phyloP scores from a whole-genome alignment of 768 basidiomycete genomes.

The Tylopilus vinaceipallidus region DNA sequence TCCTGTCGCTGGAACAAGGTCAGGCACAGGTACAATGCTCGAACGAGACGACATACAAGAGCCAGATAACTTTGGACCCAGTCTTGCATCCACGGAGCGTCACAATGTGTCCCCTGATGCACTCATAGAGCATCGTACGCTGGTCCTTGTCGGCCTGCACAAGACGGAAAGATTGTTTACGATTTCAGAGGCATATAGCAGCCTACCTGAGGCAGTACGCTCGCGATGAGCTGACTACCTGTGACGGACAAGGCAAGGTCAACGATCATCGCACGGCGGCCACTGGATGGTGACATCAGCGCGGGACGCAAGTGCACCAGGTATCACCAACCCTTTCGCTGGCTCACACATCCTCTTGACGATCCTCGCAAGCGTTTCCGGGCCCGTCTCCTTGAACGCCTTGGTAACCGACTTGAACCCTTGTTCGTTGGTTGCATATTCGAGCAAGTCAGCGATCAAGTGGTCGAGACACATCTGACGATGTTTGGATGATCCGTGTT shows the following conservation, averaged over 20 bases:
- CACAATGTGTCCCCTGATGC: constrained; percentile 84
- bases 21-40: not conserved
- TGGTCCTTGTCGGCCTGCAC: constrained; percentile 82
- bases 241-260: constrained; percentile 81
- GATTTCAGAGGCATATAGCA: not conserved
- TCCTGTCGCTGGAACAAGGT: constrained; percentile 48
- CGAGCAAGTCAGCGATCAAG: constrained; percentile 70
- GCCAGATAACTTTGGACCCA: constrained; percentile 89
- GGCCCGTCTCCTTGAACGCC: constrained; percentile 81
- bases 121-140: constrained; percentile 76
- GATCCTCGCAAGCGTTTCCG: constrained; percentile 69
- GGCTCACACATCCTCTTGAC: constrained; percentile 85
- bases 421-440: constrained; percentile 80
- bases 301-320: not conserved
- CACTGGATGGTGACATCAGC: constrained; percentile 36
- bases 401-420: constrained; percentile 87
- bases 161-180: constrained; percentile 8
- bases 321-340: constrained; percentile 59
- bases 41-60: constrained; percentile 49
- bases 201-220: constrained; percentile 71
- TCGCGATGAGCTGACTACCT: constrained; percentile 84
- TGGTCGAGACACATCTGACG: constrained; percentile 76
- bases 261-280: constrained; percentile 81
- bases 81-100: constrained; percentile 90
- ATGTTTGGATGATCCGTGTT: constrained; percentile 78